These are phyloP conservation scores for Globisporangium iwayamae DNA, from an alignment of 352 stramenopile genomes.

Conservation along the genomic window DNA sequence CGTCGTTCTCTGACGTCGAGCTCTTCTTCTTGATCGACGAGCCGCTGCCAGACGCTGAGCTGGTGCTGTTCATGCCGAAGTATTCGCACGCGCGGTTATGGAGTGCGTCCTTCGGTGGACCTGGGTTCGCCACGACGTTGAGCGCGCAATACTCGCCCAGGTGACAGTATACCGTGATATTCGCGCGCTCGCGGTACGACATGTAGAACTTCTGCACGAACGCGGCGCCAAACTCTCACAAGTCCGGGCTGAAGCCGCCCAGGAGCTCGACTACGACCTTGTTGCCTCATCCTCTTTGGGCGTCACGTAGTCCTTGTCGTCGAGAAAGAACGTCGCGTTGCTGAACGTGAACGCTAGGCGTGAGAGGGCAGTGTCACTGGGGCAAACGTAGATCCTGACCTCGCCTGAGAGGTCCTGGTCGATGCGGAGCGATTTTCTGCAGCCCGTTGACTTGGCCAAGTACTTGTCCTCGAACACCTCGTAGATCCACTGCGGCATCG, in stretches of 20 bases:
- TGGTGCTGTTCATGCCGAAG: not conserved
- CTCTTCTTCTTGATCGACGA: not conserved
- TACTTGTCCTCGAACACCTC: not conserved
- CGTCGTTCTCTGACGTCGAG: not conserved
- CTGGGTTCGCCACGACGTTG: not conserved
- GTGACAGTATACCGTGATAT: not conserved
- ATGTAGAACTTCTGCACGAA: not conserved
- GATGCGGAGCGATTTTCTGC: not conserved
- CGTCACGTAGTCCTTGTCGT: not conserved
- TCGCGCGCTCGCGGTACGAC: not conserved
- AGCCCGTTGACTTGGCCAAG: not conserved
- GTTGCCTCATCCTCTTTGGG: not conserved
- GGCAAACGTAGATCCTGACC: not conserved
- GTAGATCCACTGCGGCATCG: not conserved
- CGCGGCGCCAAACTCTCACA: not conserved
- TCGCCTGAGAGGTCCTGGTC: not conserved
- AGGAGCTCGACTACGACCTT: not conserved
- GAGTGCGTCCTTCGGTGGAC: too few species aligned
- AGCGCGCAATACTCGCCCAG: not conserved
- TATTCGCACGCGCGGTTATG: not conserved
- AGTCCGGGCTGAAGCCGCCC: not conserved
- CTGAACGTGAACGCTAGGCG: constrained; percentile 1
- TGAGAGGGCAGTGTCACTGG: not conserved
- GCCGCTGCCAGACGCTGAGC: too few species aligned
- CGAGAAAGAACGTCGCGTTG: constrained; percentile 2